These are phyloP conservation scores for Larix kaempferi DNA, from an alignment of 75 land plant species.

Conservation along the genomic window DNA sequence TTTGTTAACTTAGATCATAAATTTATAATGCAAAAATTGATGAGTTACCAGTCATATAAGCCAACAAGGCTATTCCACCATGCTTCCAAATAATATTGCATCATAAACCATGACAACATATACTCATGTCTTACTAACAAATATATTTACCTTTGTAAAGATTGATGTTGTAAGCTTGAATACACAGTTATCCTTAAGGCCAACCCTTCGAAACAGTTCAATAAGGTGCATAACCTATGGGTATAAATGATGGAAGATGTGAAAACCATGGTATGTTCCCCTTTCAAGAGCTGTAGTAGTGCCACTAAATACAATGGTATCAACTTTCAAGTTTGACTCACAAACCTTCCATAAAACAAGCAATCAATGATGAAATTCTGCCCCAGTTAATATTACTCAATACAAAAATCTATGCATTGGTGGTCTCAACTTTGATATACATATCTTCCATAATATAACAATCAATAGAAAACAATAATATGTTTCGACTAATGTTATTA, in stretches of 20 bases:
- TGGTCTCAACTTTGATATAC: neutral
- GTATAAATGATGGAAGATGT: slow-evolving; percentile 87
- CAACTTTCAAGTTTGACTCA: slow-evolving; percentile 37
- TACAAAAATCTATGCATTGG: neutral
- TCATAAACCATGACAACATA: neutral
- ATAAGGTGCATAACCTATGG: slow-evolving; percentile 55
- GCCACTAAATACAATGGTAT: slow-evolving; percentile 65
- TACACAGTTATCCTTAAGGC: slow-evolving; percentile 58
- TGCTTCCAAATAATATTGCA: neutral
- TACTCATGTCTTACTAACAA: neutral
- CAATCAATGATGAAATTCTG: neutral
- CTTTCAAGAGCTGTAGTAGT: slow-evolving; percentile 51
- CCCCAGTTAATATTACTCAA: neutral
- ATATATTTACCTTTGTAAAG: slow-evolving; percentile 57
- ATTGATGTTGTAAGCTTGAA: slow-evolving; percentile 74
- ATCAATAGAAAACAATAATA: neutral
- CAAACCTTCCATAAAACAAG: slow-evolving; percentile 45
- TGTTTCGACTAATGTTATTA: neutral
- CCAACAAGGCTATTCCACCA: neutral
- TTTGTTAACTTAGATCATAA: neutral
- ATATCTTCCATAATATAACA: neutral
- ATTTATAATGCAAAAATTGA: neutral
- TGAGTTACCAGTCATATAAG: neutral
- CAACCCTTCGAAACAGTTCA: slow-evolving; percentile 58
- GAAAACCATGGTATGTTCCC: slow-evolving; percentile 79